Evolutionary conservation across 495 filamentous ascomycete genomes (phyloP), one percentile per base, ranked within the genome.

Genomic region (Lasiosphaeriaceae sp.): DNA sequence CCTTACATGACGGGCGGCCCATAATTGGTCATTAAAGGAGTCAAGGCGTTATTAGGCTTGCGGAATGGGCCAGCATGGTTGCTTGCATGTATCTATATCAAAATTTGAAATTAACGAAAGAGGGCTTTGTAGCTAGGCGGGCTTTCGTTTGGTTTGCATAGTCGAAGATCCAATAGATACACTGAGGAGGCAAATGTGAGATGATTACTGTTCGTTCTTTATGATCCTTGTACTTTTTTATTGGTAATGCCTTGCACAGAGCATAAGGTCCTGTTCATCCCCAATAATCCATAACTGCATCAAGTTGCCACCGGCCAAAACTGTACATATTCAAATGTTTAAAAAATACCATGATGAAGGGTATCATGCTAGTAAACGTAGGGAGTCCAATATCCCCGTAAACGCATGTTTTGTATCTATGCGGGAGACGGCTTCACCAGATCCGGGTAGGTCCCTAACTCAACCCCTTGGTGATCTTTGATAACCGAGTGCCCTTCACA

Each of bases 401-500:
- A 43, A 6, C 39, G 12, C 39, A 5, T 16, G 39, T 12, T 43
- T 43, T 43, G 7, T 7, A n/a, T 1, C 12, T 43, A 49, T n/a
- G 23, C 16, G 14, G 12, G 12, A 31, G 17, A 19, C 24, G 4
- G 5, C 26, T 14, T 7, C 23, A 21, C 9, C 8, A 24, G 47
- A 17, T 24, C 23, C n/a, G 26, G 9, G 26, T 9, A 19, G 14
- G 1, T 20, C 11, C 19, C 50, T 54, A 64, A 44, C 24, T 23
- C 24, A 61, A 57, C 39, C 53, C 54, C 29, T 66, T 67, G 16
- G 0, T 37, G n/a, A 61, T 67, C 52, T 66, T 65, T 16, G 59
- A 54, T 26, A 76, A 35, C 45, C 74, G 61, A 17, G 70, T 69
- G 29, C 74, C 73, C 57, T 78, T 79, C 16, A 79, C 76, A 9